Evolutionary conservation across 2,329 filamentous ascomycete genomes (phyloP), one percentile per base, ranked within the genome.

Genomic region (Colletotrichum tanaceti): DNA sequence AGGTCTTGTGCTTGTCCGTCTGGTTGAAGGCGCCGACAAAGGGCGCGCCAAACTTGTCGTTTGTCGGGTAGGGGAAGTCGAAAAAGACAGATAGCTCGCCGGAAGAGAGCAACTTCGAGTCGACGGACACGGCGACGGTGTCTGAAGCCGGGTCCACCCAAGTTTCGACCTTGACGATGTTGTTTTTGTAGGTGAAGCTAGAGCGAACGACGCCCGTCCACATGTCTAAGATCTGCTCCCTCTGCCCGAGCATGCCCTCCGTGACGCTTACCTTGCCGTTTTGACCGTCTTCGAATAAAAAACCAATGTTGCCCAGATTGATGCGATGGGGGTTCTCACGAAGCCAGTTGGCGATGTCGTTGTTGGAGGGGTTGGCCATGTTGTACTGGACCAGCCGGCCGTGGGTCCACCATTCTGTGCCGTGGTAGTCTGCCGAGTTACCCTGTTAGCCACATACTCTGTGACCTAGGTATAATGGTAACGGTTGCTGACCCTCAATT

Each of bases 11-110:
- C 16, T 79, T 79, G 6, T 74, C 74, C 0, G 83, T 82, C 5
- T 79, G 80, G 72, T 86, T 84, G 75, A 82, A 86, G 5, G 84
- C 74, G 1, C 85, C 85, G 1, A 87, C 84, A 68, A 83, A 87
- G 1, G 85, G 85, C 2, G 83, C 84, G 44, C 87, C 84, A 64
- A 87, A 87, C 71, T 87, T 86, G 71, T 84, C 83, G 32, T 75
- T 74, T 18, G 79, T 82, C 22, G 84, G 78, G 61, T 84, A 82
- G 3, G 86, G 85, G 63, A 85, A 87, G 62, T 87, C 84, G 63
- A 87, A 81, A 71, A 85, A 86, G 6, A 87, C 73, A 0, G 82
- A 81, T 9, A 87, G 72, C 5, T 73, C 71, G 0, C 78, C 80
- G 1, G 71, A 70, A 5, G 71, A 73, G 9, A 87, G 70, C 3